A percentile compares a stretch with the other conserved stretches of the same genome.
Evolutionary conservation across 2,329 filamentous ascomycete species (phyloP).

Genomic region (Biscogniauxia sp.): DNA sequence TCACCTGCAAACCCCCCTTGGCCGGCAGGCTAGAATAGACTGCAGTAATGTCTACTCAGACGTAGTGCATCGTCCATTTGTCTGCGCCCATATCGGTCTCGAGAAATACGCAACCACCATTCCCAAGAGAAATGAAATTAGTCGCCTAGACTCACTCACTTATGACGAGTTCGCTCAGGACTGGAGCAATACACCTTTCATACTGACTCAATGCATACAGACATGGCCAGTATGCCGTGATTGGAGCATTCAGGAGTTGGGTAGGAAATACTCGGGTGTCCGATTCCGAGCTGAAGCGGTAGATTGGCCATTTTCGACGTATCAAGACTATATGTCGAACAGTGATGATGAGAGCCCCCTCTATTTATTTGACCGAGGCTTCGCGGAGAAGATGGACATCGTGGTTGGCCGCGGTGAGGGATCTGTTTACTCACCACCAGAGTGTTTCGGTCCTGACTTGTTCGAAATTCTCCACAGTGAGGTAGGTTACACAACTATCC

Average conservation of each 20-base stretch:
- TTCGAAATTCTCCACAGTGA: constrained; percentile 67
- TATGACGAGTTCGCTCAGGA: constrained; percentile 69
- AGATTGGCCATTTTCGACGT: constrained; percentile 83
- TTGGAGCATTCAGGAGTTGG: constrained; percentile 71
- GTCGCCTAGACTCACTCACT: constrained; percentile 65
- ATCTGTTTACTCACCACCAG: constrained; percentile 71
- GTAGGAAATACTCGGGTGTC: constrained; percentile 61
- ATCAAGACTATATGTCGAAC: constrained; percentile 77
- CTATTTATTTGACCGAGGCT: constrained; percentile 86
- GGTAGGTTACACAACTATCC: background rate
- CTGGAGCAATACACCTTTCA: constrained; percentile 82
- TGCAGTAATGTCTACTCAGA: constrained; percentile 86
- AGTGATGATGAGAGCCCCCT: constrained; percentile 83
- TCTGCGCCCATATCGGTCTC: constrained; percentile 75
- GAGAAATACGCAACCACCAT: constrained; percentile 67
- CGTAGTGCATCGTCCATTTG: constrained; percentile 83
- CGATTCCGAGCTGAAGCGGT: constrained; percentile 89
- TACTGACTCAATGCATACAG: constrained; percentile 78
- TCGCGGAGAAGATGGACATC: constrained; percentile 82
- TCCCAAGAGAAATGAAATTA: constrained; percentile 69
- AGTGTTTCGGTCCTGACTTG: constrained; percentile 82
- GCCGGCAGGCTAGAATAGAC: constrained; percentile 57
- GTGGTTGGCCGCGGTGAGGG: constrained; percentile 52
- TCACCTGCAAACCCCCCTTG: constrained; percentile 56
- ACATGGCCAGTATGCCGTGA: constrained; percentile 73